Conservation (phyloP, 1,139 yeast genomes). For the Saccharomyces hybrid region DNA sequence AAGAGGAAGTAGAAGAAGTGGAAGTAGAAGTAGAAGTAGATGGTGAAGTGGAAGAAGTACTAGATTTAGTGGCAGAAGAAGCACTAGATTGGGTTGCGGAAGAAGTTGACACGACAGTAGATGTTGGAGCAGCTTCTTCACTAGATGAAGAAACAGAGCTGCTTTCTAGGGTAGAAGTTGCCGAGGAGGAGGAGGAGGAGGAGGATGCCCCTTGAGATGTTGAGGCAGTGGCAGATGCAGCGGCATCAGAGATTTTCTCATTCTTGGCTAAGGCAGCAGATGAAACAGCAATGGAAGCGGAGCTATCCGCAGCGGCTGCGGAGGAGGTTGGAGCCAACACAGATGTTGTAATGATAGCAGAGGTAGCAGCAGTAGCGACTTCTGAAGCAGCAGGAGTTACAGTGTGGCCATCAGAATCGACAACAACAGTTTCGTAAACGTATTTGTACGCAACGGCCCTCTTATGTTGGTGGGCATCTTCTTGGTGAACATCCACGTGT, state of each 20-base stretch:
- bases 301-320: background rate
- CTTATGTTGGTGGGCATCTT: constrained; percentile 51
- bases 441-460: constrained; percentile 75
- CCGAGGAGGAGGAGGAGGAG: constrained; percentile 19
- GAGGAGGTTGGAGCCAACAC: constrained; percentile 18
- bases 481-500: constrained; percentile 22
- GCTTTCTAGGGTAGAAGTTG: constrained; percentile 21
- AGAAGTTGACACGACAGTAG: background rate
- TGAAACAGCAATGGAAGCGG: constrained; percentile 4
- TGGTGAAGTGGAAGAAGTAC: constrained; percentile 33
- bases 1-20: constrained; percentile 17
- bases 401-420: constrained; percentile 56
- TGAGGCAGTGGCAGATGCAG: constrained; percentile 20
- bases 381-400: constrained; percentile 15
- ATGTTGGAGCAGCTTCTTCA: background rate
- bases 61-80: constrained; percentile 25
- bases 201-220: constrained; percentile 28
- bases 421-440: constrained; percentile 70
- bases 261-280: background rate
- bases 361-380: constrained; percentile 8
- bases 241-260: background rate
- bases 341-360: constrained; percentile 23
- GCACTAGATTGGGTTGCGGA: background rate
- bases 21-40: constrained; percentile 29
- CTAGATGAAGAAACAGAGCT: constrained; percentile 6